phyloP scores from a whole-genome alignment of 139 green algal genomes.

The Picochlorum costavermella region DNA sequence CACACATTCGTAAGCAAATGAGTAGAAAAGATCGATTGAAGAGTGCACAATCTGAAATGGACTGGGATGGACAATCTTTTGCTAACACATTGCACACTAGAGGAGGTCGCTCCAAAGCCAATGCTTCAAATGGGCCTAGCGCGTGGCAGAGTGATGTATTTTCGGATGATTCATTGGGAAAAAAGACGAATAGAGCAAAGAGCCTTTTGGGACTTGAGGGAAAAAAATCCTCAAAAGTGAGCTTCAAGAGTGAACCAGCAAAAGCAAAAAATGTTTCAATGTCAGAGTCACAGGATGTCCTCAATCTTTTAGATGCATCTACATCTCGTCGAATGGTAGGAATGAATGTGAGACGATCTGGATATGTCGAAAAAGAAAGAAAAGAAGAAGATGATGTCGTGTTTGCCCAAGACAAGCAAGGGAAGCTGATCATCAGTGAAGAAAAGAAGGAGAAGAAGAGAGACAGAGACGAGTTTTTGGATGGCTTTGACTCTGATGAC shows the following conservation, averaged over 20 bases:
- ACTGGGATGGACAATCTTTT: slow-evolving; percentile 23
- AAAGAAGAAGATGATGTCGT: slow-evolving; percentile 17
- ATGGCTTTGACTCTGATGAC: slow-evolving; percentile 41
- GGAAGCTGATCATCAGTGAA: slow-evolving; percentile 62
- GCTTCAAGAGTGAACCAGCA: slow-evolving; percentile 10
- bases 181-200: background rate
- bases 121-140: slow-evolving; percentile 8
- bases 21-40: slow-evolving; percentile 43
- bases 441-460: slow-evolving; percentile 43
- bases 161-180: slow-evolving; percentile 23
- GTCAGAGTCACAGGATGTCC: slow-evolving; percentile 42
- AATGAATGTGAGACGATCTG: slow-evolving; percentile 6
- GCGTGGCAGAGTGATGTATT: slow-evolving; percentile 78
- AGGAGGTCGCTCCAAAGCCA: slow-evolving; percentile 14
- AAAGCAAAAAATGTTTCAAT: slow-evolving; percentile 1
- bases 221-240: slow-evolving; percentile 5
- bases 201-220: background rate
- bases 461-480: background rate
- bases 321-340: slow-evolving; percentile 30
- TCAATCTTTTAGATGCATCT: slow-evolving; percentile 74
- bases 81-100: background rate
- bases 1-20: slow-evolving; percentile 79
- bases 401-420: slow-evolving; percentile 36
- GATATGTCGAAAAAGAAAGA: slow-evolving; percentile 5
- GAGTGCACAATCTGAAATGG: slow-evolving; percentile 17